These are phyloP conservation scores for Boletus mariae DNA, from an alignment of 1,284 basidiomycete species.

Conservation along the genomic window DNA sequence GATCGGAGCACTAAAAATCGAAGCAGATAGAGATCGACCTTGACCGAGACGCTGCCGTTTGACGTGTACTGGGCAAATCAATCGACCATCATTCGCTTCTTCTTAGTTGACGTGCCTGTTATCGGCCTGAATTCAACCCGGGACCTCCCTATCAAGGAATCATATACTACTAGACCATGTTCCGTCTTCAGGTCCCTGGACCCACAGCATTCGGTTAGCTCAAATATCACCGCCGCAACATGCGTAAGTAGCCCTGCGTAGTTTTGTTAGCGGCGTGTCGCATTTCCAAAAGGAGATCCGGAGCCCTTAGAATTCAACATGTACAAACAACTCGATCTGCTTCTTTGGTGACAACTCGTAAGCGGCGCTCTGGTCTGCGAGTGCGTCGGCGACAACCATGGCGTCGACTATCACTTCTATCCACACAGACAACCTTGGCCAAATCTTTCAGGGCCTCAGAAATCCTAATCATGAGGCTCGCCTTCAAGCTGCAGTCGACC, in stretches of 20 bases:
- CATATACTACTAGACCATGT: too few species aligned
- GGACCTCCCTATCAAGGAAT: too few species aligned
- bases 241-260: too few species aligned
- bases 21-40: constrained; percentile 14
- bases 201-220: background rate
- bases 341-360: constrained; percentile 2
- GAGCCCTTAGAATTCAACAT: constrained; percentile 25
- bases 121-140: too few species aligned
- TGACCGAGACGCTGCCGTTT: constrained; percentile 23
- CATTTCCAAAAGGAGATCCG: constrained; percentile 7
- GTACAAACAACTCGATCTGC: constrained; percentile 26
- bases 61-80: constrained; percentile 17
- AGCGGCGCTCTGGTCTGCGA: constrained; percentile 5
- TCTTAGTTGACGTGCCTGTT: constrained; percentile 2
- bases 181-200: too few species aligned
- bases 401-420: constrained; percentile 51
- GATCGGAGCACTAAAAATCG: constrained; percentile 4
- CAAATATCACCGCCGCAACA: background rate
- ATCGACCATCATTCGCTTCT: constrained; percentile 13
- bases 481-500: constrained; percentile 59
- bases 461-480: constrained; percentile 61
- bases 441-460: constrained; percentile 64
- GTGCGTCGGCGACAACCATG: constrained; percentile 38
- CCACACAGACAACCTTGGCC: constrained; percentile 57
- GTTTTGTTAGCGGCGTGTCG: too few species aligned